phyloP scores from a whole-genome alignment of 345 rosid genomes.

The Isatis tinctoria region DNA sequence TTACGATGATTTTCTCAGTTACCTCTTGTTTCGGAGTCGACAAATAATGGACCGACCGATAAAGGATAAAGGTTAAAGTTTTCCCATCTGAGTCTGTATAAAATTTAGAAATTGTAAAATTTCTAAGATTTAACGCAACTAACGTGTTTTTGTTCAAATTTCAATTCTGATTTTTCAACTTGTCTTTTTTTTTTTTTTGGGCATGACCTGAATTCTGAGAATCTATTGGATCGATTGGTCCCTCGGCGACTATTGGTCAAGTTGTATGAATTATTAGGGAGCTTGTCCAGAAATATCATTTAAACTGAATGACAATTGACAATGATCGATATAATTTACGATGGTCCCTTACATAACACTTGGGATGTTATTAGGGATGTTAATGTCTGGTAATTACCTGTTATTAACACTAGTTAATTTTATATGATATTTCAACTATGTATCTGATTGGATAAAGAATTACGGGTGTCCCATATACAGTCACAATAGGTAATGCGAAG shows the following conservation, averaged over 20 bases:
- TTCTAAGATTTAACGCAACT: constrained; percentile 10
- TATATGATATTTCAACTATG: too few species aligned
- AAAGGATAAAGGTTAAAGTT: constrained; percentile 25
- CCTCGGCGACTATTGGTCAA: not conserved
- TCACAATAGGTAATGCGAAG: too few species aligned
- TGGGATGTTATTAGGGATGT: too few species aligned
- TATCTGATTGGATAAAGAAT: too few species aligned
- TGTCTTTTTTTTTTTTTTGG: too few species aligned
- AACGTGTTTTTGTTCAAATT: not conserved
- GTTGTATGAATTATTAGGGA: not conserved
- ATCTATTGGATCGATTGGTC: not conserved
- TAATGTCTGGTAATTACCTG: too few species aligned
- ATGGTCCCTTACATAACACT: not conserved
- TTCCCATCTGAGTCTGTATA: constrained; percentile 18
- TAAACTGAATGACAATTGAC: not conserved
- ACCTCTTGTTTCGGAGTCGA: constrained; percentile 18
- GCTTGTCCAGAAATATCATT: not conserved
- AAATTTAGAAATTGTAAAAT: constrained; percentile 25
- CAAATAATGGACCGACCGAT: constrained; percentile 31
- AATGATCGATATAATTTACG: constrained; percentile 4
- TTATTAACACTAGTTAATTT: too few species aligned
- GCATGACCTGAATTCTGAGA: not conserved
- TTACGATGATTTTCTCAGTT: constrained; percentile 11
- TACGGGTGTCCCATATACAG: too few species aligned
- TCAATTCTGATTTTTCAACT: not conserved